These are phyloP conservation scores for Trichoderma sp. DNA, from an alignment of 2,329 filamentous ascomycete genomes.

Conservation along the genomic window DNA sequence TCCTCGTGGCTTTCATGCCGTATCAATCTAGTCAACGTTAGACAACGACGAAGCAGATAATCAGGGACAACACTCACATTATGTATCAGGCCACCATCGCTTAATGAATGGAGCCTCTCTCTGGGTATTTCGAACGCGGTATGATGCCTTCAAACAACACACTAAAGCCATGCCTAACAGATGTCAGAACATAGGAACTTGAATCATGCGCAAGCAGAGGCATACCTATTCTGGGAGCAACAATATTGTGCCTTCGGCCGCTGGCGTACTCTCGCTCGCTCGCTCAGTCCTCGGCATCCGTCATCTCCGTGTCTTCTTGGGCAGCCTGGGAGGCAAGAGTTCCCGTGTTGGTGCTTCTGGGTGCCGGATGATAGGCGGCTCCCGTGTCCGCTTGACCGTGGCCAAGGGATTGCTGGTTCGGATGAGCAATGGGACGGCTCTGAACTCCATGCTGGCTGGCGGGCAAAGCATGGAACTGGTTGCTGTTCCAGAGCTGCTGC, in stretches of 20 bases:
- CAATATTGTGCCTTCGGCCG: neutral
- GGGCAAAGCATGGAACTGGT: constrained; percentile 11
- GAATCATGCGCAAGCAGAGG: neutral
- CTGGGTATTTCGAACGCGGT: neutral
- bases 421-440: neutral
- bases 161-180: neutral
- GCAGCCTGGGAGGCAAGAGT: neutral
- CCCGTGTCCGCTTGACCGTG: neutral
- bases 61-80: neutral
- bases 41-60: neutral
- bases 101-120: neutral
- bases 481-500: neutral
- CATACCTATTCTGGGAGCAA: neutral
- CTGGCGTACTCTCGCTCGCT: neutral
- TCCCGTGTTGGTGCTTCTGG: neutral
- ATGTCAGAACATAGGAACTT: neutral
- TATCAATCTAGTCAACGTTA: constrained; percentile 5
- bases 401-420: neutral
- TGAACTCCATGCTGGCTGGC: constrained; percentile 12
- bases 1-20: neutral
- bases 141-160: neutral
- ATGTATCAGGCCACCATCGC: neutral
- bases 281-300: neutral
- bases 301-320: constrained; percentile 16
- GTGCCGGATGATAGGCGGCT: neutral